Conservation (phyloP, 176 grass and related monocot species). For the bread wheat (Triticum aestivum) region DNA sequence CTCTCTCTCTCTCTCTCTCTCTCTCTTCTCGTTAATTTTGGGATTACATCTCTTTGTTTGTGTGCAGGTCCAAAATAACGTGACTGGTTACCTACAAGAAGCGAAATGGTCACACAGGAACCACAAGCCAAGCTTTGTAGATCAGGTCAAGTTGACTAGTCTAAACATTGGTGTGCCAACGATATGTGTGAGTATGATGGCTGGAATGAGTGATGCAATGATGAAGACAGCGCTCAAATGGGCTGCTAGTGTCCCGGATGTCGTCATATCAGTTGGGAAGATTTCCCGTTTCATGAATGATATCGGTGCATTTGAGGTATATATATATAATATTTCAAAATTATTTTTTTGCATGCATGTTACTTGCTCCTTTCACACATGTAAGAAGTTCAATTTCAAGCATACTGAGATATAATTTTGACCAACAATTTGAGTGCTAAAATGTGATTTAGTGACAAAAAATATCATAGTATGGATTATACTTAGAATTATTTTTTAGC, state of each 20-base stretch:
- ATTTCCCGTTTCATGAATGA: neutral
- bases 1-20: too few species aligned
- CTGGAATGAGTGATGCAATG: conserved; percentile 33
- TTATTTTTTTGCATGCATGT: neutral
- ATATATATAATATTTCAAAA: too few species aligned
- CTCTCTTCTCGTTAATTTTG: too few species aligned
- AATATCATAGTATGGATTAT: neutral
- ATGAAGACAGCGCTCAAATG: conserved; percentile 45
- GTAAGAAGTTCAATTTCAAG: neutral
- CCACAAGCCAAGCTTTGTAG: conserved; percentile 25
- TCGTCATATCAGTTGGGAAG: neutral
- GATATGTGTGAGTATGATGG: neutral
- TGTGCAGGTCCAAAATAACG: conserved; percentile 23
- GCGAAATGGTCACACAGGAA: conserved; percentile 20
- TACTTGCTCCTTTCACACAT: neutral
- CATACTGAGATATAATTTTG: neutral
- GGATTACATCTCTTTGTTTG: too few species aligned
- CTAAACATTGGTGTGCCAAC: neutral
- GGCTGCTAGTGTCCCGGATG: neutral
- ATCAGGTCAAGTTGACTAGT: conserved; percentile 16
- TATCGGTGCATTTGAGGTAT: conserved; percentile 5
- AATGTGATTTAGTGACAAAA: neutral
- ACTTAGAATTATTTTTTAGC: neutral
- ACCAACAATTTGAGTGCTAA: neutral
- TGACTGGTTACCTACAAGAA: conserved; percentile 35